Conservation (phyloP, 768 basidiomycete species). For the Leucogyrophana mollusca region DNA sequence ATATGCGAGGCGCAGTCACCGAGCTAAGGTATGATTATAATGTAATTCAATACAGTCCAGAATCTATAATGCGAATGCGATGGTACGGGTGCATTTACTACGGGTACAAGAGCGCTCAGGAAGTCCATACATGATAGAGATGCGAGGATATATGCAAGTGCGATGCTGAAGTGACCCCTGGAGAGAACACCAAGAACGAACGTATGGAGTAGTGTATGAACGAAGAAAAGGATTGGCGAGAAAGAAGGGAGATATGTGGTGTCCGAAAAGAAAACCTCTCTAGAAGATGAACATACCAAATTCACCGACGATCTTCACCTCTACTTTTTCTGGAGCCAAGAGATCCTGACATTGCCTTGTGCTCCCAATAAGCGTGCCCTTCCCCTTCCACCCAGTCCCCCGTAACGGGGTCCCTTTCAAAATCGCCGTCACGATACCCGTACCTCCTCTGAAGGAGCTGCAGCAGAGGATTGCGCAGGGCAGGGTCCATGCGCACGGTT, state of each 20-base stretch:
- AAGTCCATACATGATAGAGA: too few species aligned
- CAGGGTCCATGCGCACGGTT: constrained; percentile 86
- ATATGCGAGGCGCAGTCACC: too few species aligned
- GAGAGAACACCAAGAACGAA: not conserved
- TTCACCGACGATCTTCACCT: constrained; percentile 38
- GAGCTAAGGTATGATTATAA: too few species aligned
- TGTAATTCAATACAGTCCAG: not conserved
- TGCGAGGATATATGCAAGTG: too few species aligned
- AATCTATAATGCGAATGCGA: not conserved
- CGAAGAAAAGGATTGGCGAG: not conserved
- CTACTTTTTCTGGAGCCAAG: constrained; percentile 35
- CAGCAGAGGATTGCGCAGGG: constrained; percentile 76
- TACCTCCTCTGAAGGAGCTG: constrained; percentile 70
- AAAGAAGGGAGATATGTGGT: not conserved
- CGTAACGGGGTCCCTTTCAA: constrained; percentile 65
- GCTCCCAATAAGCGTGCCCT: constrained; percentile 63
- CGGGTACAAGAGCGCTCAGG: too few species aligned
- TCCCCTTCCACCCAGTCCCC: constrained; percentile 72
- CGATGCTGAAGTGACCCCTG: not conserved
- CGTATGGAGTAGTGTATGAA: constrained; percentile 1
- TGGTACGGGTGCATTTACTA: too few species aligned
- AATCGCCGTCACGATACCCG: constrained; percentile 82
- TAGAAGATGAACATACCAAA: not conserved
- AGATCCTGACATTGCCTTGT: constrained; percentile 42
- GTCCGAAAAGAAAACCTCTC: too few species aligned